Percentiles rank a stretch among this genome's conserved stretches.
Evolutionary conservation across 345 rosid genomes (phyloP).

Genomic region (Ceriops tagal): DNA sequence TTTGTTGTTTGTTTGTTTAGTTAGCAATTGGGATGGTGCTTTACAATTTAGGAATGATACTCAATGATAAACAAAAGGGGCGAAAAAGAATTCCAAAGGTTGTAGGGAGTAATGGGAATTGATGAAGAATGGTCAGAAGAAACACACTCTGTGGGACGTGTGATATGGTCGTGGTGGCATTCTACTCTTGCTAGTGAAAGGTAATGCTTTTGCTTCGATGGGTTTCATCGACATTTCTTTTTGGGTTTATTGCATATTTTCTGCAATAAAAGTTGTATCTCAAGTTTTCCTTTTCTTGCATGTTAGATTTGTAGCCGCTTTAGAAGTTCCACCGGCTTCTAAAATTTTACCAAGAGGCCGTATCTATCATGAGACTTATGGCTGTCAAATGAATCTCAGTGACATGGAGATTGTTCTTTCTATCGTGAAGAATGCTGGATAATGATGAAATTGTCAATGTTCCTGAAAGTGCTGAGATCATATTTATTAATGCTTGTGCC

Average conservation of each 20-base stretch:
- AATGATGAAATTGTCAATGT: slow-evolving; percentile 52
- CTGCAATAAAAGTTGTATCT: background rate
- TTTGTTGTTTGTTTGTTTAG: too few species aligned
- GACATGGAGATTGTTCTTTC: slow-evolving; percentile 94
- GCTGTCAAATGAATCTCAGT: slow-evolving; percentile 93
- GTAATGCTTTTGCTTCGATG: background rate
- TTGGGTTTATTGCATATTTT: background rate
- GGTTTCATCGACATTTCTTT: background rate
- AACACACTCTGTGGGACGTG: background rate
- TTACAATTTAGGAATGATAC: too few species aligned
- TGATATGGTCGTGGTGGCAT: background rate
- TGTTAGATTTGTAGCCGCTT: slow-evolving; percentile 34
- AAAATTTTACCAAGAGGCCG: slow-evolving; percentile 53
- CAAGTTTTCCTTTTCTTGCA: slow-evolving; percentile 13
- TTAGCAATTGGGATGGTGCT: too few species aligned
- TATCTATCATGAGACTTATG: slow-evolving; percentile 86
- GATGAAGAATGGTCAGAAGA: too few species aligned
- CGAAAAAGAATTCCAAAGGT: too few species aligned
- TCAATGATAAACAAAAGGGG: too few species aligned
- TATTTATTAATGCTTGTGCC: slow-evolving; percentile 84
- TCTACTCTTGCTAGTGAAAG: too few species aligned
- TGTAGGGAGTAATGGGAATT: too few species aligned
- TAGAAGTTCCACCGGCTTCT: slow-evolving; percentile 13
- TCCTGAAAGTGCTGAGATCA: slow-evolving; percentile 88
- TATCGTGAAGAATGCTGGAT: slow-evolving; percentile 81